phyloP scores from a whole-genome alignment of 306 rosid species.

The Casuarina cunninghamiana region DNA sequence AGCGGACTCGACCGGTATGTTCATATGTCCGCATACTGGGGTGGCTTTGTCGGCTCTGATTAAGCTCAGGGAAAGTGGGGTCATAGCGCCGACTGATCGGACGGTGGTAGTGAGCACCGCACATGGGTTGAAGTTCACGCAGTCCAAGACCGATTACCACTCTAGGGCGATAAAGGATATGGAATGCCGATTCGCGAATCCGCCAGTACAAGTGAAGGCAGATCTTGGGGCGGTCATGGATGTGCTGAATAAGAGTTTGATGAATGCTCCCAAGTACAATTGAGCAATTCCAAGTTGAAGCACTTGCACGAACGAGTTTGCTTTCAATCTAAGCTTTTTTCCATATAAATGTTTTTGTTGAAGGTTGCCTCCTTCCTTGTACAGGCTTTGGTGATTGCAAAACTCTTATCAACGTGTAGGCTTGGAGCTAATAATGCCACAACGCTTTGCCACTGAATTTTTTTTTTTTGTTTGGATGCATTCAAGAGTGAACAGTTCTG shows the following conservation, averaged over 20 bases:
- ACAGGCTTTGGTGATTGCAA: background rate
- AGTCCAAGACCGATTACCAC: slow-evolving; percentile 56
- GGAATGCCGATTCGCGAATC: slow-evolving; percentile 51
- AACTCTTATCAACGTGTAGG: too few species aligned
- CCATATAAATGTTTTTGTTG: background rate
- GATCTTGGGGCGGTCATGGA: slow-evolving; percentile 56
- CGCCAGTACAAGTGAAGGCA: slow-evolving; percentile 46
- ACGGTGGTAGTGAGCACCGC: slow-evolving; percentile 89
- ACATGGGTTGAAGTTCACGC: slow-evolving; percentile 77
- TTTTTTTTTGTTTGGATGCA: too few species aligned
- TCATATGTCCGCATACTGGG: slow-evolving; percentile 82
- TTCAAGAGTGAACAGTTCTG: too few species aligned
- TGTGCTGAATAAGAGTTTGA: slow-evolving; percentile 44
- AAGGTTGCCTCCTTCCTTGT: background rate
- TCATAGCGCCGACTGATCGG: slow-evolving; percentile 52
- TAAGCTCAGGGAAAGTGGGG: slow-evolving; percentile 68
- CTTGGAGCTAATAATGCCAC: too few species aligned
- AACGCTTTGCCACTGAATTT: too few species aligned
- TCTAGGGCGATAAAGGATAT: slow-evolving; percentile 44
- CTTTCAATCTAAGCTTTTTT: background rate
- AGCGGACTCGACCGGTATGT: slow-evolving; percentile 88
- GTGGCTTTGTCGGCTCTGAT: slow-evolving; percentile 70
- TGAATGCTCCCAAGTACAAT: slow-evolving; percentile 22
- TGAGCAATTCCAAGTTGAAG: background rate
- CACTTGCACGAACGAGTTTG: background rate